Percentiles rank a stretch among this genome's conserved stretches.
These are phyloP conservation scores for Xylaria venustula DNA, from an alignment of 495 filamentous ascomycete species.

Conservation along the genomic window DNA sequence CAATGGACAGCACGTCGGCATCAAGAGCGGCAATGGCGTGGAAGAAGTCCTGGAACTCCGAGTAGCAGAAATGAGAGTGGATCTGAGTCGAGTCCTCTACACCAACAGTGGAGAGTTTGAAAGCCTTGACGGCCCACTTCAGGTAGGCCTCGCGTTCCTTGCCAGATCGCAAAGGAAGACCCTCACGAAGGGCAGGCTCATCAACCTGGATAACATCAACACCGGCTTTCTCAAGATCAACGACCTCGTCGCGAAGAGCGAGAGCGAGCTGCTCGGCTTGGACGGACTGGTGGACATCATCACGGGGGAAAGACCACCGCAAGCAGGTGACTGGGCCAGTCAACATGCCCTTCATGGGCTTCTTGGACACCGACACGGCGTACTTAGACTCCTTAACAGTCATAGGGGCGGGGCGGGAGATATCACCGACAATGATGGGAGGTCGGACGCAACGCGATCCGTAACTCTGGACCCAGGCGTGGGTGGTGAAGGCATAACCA, in stretches of 20 bases:
- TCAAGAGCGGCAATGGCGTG: constrained; percentile 97
- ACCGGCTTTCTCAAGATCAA: constrained; percentile 94
- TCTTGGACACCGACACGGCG: constrained; percentile 90
- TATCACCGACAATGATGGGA: constrained; percentile 96
- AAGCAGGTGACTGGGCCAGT: constrained; percentile 98
- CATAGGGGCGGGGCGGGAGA: constrained; percentile 94
- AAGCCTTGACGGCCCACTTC: constrained; percentile 92
- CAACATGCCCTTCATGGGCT: constrained; percentile 99
- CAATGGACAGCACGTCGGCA: constrained; percentile 95
- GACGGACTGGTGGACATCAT: constrained; percentile 96
- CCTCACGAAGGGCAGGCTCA: constrained; percentile 98
- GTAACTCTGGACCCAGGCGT: constrained; percentile 98
- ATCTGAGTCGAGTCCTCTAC: constrained; percentile 95
- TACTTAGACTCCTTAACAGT: constrained; percentile 99
- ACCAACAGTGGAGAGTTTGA: constrained; percentile 89
- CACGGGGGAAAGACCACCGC: constrained; percentile 99
- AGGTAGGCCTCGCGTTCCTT: constrained; percentile 93
- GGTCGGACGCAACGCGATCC: constrained; percentile 97
- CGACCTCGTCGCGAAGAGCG: constrained; percentile 95
- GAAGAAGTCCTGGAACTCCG: constrained; percentile 99
- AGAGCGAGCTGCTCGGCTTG: constrained; percentile 98
- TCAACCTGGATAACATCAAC: constrained; percentile 98
- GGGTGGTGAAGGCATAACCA: constrained; percentile 98
- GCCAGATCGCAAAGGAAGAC: constrained; percentile 91
- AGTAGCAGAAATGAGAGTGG: constrained; percentile 99